Percentiles rank a stretch among this genome's conserved stretches.
phyloP scores from a whole-genome alignment of 805 yeast species.

The Metschnikowia continentalis region DNA sequence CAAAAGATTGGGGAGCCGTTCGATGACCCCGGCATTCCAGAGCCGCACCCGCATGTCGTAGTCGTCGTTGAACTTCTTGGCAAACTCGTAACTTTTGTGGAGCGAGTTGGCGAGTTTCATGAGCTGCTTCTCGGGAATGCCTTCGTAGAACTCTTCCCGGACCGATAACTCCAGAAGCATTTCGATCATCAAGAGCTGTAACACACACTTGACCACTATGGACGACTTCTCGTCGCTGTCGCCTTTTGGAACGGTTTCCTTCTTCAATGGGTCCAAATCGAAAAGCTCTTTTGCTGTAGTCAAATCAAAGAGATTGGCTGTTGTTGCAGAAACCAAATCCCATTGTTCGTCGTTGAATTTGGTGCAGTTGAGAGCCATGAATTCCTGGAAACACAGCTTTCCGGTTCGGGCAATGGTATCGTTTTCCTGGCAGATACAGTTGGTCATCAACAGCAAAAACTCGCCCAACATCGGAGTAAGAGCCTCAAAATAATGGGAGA shows the following conservation, averaged over 20 bases:
- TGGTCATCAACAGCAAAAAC: slow-evolving; percentile 68
- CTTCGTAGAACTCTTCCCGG: slow-evolving; percentile 58
- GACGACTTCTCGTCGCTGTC: slow-evolving; percentile 44
- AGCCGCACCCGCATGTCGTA: slow-evolving; percentile 81
- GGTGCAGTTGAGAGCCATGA: slow-evolving; percentile 68
- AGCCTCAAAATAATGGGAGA: slow-evolving; percentile 75
- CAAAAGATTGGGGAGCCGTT: slow-evolving; percentile 83
- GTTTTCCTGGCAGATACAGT: slow-evolving; percentile 94
- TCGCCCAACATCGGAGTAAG: slow-evolving; percentile 74
- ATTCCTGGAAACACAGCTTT: slow-evolving; percentile 76
- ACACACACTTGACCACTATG: slow-evolving; percentile 87
- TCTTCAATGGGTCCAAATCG: slow-evolving; percentile 48
- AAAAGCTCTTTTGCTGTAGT: slow-evolving; percentile 88
- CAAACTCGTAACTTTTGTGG: slow-evolving; percentile 71
- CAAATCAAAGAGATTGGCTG: slow-evolving; percentile 65
- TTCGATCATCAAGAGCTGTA: slow-evolving; percentile 86
- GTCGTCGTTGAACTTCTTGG: slow-evolving; percentile 83
- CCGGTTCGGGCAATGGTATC: slow-evolving; percentile 97
- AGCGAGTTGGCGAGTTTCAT: slow-evolving; percentile 57
- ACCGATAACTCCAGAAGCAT: slow-evolving; percentile 77
- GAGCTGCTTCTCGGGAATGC: slow-evolving; percentile 64
- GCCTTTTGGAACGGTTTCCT: background rate
- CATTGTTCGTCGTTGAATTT: slow-evolving; percentile 69
- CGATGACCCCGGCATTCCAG: slow-evolving; percentile 90
- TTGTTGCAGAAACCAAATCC: slow-evolving; percentile 62